Percentiles rank a stretch among this genome's conserved stretches.
Evolutionary conservation across 176 grass and related monocot genomes (phyloP).

Genomic region (Zoysia japonica): DNA sequence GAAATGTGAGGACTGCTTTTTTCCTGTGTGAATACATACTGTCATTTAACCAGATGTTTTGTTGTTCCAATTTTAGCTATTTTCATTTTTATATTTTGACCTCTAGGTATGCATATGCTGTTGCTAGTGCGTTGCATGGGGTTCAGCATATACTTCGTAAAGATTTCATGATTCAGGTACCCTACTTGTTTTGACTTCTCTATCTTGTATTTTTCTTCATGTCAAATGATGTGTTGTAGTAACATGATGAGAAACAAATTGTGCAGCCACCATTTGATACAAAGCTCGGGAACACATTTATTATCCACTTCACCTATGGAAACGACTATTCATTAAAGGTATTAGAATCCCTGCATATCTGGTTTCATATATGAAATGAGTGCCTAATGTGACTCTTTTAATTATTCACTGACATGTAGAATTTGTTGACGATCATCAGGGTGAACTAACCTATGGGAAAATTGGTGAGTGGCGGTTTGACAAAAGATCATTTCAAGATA

Average conservation of each 20-base stretch:
- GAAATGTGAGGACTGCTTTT: constrained; percentile 70
- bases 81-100: constrained; percentile 25
- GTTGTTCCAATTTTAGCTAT: constrained; percentile 8
- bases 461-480: constrained; percentile 89
- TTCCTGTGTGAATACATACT: constrained; percentile 19
- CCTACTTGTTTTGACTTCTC: not conserved
- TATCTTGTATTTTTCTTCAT: not conserved
- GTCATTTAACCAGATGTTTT: constrained; percentile 20
- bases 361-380: constrained; percentile 20
- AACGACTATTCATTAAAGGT: constrained; percentile 93
- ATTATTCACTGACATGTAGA: constrained; percentile 1
- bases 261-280: constrained; percentile 59
- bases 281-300: constrained; percentile 52
- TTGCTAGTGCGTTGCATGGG: constrained; percentile 95
- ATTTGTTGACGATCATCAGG: constrained; percentile 34
- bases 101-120: constrained; percentile 92
- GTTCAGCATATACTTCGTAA: constrained; percentile 91
- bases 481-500: constrained; percentile 64
- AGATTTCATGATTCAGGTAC: constrained; percentile 99
- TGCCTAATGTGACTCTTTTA: not conserved
- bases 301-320: constrained; percentile 91
- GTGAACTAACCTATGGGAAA: constrained; percentile 80
- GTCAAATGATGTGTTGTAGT: constrained; percentile 14
- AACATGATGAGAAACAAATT: constrained; percentile 19
- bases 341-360: constrained; percentile 21